phyloP scores from a whole-genome alignment of 495 filamentous ascomycete species.

The Neurospora sp. region DNA sequence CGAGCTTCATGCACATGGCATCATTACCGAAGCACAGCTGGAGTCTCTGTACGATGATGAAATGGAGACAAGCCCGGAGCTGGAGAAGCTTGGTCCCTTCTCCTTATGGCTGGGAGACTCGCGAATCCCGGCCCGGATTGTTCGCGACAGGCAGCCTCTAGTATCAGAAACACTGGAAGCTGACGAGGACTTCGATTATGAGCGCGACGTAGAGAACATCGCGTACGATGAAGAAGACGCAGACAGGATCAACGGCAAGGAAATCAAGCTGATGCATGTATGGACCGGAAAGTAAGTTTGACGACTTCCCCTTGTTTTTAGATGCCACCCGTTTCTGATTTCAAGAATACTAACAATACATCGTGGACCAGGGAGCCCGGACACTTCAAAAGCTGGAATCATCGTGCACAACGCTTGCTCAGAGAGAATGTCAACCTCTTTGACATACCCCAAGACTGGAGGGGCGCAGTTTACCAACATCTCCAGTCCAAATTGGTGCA shows the following conservation, averaged over 20 bases:
- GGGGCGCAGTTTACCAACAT: slow-evolving; percentile 32
- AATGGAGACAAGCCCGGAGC: slow-evolving; percentile 35
- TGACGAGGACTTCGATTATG: slow-evolving; percentile 27
- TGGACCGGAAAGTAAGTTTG: slow-evolving; percentile 24
- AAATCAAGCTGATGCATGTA: slow-evolving; percentile 21
- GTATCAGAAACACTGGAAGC: slow-evolving; percentile 15
- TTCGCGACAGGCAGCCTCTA: slow-evolving; percentile 6
- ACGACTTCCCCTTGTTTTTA: not conserved
- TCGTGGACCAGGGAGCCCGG: slow-evolving; percentile 4
- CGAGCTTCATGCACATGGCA: slow-evolving; percentile 35
- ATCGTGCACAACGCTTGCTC: slow-evolving; percentile 6
- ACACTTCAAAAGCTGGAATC: slow-evolving; percentile 4
- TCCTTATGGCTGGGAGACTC: slow-evolving; percentile 51
- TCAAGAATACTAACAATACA: not conserved
- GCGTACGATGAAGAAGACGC: slow-evolving; percentile 31
- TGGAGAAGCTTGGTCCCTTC: slow-evolving; percentile 38
- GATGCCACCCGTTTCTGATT: not conserved
- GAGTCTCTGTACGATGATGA: slow-evolving; percentile 48
- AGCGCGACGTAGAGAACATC: slow-evolving; percentile 29
- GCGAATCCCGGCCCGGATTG: slow-evolving; percentile 19
- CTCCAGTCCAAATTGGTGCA: slow-evolving; percentile 26
- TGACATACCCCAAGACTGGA: slow-evolving; percentile 17
- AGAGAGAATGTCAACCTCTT: slow-evolving; percentile 18
- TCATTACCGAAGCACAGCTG: slow-evolving; percentile 54
- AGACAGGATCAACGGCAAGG: slow-evolving; percentile 23